Evolutionary conservation across 139 green algal species (phyloP), one percentile per base, ranked within the genome.

Genomic region (Picochlorum sp.): DNA sequence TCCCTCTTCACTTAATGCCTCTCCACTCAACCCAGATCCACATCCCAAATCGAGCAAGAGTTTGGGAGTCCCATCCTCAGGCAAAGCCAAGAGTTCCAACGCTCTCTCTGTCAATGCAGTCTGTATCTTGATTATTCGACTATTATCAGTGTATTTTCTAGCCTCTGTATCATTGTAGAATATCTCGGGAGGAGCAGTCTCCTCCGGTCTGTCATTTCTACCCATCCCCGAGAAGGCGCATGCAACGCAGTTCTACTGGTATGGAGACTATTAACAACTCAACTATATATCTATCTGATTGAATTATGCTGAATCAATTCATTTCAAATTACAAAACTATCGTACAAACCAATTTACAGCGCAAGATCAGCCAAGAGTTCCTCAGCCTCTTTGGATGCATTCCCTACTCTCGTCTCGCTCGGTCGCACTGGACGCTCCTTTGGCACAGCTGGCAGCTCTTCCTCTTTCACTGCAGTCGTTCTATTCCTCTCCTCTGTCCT

Each of bases 161-260:
- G 94, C 91, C 61, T 98, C 94, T 2, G 79, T 77, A 24, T 94
- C 87, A 68, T 95, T 90, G 81, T 99, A 99, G 51, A 95, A 98
- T 9, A 97, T 77, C 28, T 98, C 90, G 3, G 94, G 87, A 1
- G 94, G 94, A 8, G 80, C 86, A 8, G 76, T 78, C 41, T 89
- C 82, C 78, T 99, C 94, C 1, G 94, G 94, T 0, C 93, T 76
- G 54, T 92, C 84, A 18, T 81, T 67, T 20, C 82, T 80, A 8
- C 81, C 81, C 82, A 91, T 90, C 8, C 26, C 65, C 21, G 23
- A 21, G 9, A 21, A 26, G 10, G 20, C 51, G 51, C 47, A 55
- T 20, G n/a, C 18, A 26, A 55, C 18, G 18, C n/a, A 26, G n/a
- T 16, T 26, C 2, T 55, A 24, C 47, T 54, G 47, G 47, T n/a